Conservation (phyloP, 2,329 filamentous ascomycete species). For the Penicillium fuscoglaucum region DNA sequence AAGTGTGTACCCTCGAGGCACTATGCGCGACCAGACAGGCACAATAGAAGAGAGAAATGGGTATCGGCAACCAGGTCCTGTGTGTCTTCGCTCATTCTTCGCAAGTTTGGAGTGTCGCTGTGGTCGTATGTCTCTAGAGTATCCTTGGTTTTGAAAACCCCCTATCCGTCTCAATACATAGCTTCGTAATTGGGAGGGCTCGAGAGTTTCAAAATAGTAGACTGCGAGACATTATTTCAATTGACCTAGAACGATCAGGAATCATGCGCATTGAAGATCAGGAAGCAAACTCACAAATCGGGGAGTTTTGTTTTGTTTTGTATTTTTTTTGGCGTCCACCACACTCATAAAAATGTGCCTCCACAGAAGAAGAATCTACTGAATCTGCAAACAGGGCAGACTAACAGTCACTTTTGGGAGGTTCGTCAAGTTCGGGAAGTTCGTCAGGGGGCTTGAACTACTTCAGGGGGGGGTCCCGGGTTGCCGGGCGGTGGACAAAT, state of each 20-base stretch:
- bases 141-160: neutral
- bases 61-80: slow-evolving; percentile 8
- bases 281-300: neutral
- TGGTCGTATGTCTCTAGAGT: slow-evolving; percentile 4
- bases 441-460: slow-evolving; percentile 6
- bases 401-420: neutral
- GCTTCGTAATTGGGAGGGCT: slow-evolving; percentile 8
- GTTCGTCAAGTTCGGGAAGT: neutral
- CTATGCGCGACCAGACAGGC: slow-evolving; percentile 4
- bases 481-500: slow-evolving; percentile 19
- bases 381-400: neutral
- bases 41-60: slow-evolving; percentile 5
- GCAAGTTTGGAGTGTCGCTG: neutral
- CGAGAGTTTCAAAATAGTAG: slow-evolving; percentile 9
- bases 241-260: slow-evolving; percentile 10
- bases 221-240: slow-evolving; percentile 14
- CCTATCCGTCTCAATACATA: slow-evolving; percentile 15
- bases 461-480: slow-evolving; percentile 21
- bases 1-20: slow-evolving; percentile 1
- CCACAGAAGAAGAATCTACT: neutral
- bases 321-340: neutral
- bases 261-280: neutral
- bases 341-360: neutral
- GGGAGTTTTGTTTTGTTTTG: neutral
- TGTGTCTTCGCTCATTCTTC: slow-evolving; percentile 18